Conservation (phyloP, 768 basidiomycete genomes). For the Arthromyces matolae region DNA sequence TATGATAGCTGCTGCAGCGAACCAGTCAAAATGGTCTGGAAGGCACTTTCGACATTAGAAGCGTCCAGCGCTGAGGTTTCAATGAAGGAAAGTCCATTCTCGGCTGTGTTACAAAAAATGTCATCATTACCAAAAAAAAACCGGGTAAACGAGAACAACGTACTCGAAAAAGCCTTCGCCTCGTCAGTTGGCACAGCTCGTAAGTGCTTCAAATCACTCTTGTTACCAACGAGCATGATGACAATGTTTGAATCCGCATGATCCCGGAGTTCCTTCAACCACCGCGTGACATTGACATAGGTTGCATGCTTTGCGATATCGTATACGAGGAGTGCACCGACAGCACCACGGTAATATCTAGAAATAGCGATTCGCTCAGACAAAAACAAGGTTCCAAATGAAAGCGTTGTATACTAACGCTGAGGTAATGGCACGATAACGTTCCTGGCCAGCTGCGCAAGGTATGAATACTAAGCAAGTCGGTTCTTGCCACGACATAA, state of each 20-base stretch:
- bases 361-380: too few species aligned
- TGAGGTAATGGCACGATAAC: constrained; percentile 96
- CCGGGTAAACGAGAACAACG: constrained; percentile 25
- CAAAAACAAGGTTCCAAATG: neutral
- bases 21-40: constrained; percentile 96
- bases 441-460: constrained; percentile 88
- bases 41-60: constrained; percentile 95
- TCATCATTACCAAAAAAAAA: constrained; percentile 6
- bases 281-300: constrained; percentile 90
- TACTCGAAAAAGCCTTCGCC: constrained; percentile 87
- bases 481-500: neutral
- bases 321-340: constrained; percentile 89
- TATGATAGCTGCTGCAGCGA: neutral
- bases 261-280: constrained; percentile 96
- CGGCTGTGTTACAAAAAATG: constrained; percentile 57
- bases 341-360: constrained; percentile 97
- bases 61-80: constrained; percentile 99
- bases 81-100: constrained; percentile 91
- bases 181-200: constrained; percentile 97
- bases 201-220: constrained; percentile 98
- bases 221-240: constrained; percentile 96
- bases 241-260: constrained; percentile 92
- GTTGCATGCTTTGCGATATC: constrained; percentile 94
- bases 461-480: neutral
- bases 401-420: constrained; percentile 53